Conservation (phyloP, 805 yeast genomes). For the Wickerhamiella spandovensis region DNA sequence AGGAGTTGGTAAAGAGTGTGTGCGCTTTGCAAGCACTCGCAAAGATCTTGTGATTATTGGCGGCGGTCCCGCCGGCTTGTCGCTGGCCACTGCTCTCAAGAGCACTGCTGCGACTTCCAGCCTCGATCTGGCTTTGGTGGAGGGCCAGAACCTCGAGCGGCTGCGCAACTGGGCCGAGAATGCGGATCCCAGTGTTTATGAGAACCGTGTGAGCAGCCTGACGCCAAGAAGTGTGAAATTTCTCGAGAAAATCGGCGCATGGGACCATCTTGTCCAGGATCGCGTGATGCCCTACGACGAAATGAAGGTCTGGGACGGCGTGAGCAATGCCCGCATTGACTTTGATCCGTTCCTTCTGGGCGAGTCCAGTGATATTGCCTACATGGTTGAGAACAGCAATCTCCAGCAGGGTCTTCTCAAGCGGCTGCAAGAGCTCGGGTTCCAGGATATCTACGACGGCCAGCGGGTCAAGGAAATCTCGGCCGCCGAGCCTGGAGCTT, state of each 20-base stretch:
- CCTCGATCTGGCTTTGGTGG: slow-evolving; percentile 56
- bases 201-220: slow-evolving; percentile 73
- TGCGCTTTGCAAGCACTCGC: background rate
- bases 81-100: slow-evolving; percentile 67
- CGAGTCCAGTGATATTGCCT: slow-evolving; percentile 37
- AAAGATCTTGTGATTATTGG: slow-evolving; percentile 78
- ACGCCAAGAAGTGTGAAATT: slow-evolving; percentile 69
- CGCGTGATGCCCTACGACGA: slow-evolving; percentile 70
- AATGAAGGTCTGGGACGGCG: slow-evolving; percentile 76
- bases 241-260: slow-evolving; percentile 58
- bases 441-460: background rate
- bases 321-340: slow-evolving; percentile 53
- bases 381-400: slow-evolving; percentile 81
- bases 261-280: slow-evolving; percentile 55
- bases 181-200: slow-evolving; percentile 33
- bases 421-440: slow-evolving; percentile 34
- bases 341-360: slow-evolving; percentile 44
- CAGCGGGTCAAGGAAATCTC: slow-evolving; percentile 1
- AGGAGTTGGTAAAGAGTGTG: no score
- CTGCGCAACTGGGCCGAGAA: slow-evolving; percentile 35
- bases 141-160: slow-evolving; percentile 47
- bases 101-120: slow-evolving; percentile 46
- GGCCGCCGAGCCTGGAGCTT: slow-evolving; percentile 17
- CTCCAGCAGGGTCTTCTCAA: slow-evolving; percentile 61
- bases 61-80: slow-evolving; percentile 94